Evolutionary conservation across 2,329 filamentous ascomycete genomes (phyloP).

Genomic region (Balansia obtecta): DNA sequence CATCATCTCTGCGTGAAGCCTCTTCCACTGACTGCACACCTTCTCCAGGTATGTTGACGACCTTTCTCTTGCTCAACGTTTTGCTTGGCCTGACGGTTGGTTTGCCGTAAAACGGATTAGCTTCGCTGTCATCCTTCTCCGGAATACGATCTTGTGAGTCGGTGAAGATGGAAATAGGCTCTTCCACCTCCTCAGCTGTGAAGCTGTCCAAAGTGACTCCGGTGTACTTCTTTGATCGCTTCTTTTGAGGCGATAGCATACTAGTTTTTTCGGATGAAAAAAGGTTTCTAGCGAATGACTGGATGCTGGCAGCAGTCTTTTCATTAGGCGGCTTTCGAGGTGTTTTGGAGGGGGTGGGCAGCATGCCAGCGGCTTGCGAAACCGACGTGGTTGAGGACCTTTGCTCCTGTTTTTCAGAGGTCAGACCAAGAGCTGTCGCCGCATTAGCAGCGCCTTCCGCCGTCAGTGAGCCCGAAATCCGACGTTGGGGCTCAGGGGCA

Average conservation of each 20-base stretch:
- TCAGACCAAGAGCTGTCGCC: slow-evolving; percentile 28
- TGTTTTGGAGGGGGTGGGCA: slow-evolving; percentile 70
- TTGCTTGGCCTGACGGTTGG: slow-evolving; percentile 28
- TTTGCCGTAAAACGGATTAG: slow-evolving; percentile 60
- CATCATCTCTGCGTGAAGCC: slow-evolving; percentile 53
- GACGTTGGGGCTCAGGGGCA: slow-evolving; percentile 34
- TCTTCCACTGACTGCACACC: slow-evolving; percentile 48
- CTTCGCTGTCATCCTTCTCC: slow-evolving; percentile 47
- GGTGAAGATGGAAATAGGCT: slow-evolving; percentile 60
- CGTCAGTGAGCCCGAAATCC: slow-evolving; percentile 32
- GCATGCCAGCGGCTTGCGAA: slow-evolving; percentile 38
- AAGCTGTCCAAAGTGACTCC: slow-evolving; percentile 46
- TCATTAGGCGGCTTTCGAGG: slow-evolving; percentile 49
- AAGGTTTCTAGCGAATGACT: slow-evolving; percentile 45
- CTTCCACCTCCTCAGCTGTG: slow-evolving; percentile 39
- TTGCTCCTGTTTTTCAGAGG: slow-evolving; percentile 15
- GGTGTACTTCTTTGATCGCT: slow-evolving; percentile 43
- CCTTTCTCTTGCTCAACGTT: slow-evolving; percentile 42
- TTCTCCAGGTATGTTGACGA: slow-evolving; percentile 43
- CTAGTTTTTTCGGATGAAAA: slow-evolving; percentile 48
- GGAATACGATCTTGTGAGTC: slow-evolving; percentile 71
- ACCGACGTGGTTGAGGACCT: slow-evolving; percentile 15
- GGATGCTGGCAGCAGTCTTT: slow-evolving; percentile 37
- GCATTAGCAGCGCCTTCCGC: slow-evolving; percentile 30
- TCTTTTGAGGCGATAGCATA: slow-evolving; percentile 47